Evolutionary conservation across 176 grass and related monocot genomes (phyloP), one percentile per base, ranked within the genome.

Genomic region (Avena sativa): DNA sequence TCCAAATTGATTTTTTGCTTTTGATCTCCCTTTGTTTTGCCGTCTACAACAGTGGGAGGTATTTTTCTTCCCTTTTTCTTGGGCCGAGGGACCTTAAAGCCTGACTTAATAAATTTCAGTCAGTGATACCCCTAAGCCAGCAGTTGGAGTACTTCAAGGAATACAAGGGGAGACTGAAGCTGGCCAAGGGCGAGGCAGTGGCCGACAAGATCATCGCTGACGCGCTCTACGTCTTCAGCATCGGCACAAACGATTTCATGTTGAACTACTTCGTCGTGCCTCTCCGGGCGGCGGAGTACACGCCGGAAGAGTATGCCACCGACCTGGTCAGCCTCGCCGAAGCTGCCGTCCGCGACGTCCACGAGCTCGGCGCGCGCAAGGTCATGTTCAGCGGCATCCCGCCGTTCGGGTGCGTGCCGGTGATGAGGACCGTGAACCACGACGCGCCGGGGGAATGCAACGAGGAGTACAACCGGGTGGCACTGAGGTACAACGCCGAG

Each of bases 241-340:
- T 95, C 62, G 93, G 91, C 61, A 95, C 91, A 62, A 95, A 95
- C 62, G 93, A 95, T 61, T 91, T 95, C 91, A 63, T 88, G 36
- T n/a, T 91, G 6, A 90, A 91, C 79, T 95, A 92, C 91, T 84
- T 72, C 64, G 0, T 34, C 21, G 0, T 87, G 4, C 83, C 84
- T 13, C 49, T 76, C 74, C 82, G 90, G 9, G 16, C 1, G 12
- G 63, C 21, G 12, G n/a, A 87, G 13, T 93, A 88, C 86, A 89
- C 88, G 0, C 17, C 85, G 49, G 6, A 56, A 5, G 83, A 95
- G 78, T 95, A 89, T 76, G 79, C 56, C 43, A 43, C 34, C 16
- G 87, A 89, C 88, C 86, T 95, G 9, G 16, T 95, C 2, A 74
- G 28, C 61, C 73, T 83, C 4, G 86, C 90, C 7, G 91, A 25